Evolutionary conservation across 306 rosid species (phyloP).

Genomic region (Malus orientalis): DNA sequence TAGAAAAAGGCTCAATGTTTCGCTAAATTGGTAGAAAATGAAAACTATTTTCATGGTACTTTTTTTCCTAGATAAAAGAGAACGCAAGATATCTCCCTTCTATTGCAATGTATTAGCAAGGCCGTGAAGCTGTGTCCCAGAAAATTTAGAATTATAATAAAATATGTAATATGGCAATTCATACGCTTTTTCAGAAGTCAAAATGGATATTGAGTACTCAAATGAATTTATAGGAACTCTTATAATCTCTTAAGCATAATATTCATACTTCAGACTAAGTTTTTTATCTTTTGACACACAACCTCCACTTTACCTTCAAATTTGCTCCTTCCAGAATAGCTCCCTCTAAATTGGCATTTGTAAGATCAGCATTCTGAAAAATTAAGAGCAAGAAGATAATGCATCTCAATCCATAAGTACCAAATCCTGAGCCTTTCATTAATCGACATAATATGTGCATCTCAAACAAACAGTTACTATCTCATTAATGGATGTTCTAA

Average conservation of each 20-base stretch:
- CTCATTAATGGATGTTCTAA: neutral
- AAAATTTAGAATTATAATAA: neutral
- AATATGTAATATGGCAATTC: neutral
- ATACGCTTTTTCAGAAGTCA: neutral
- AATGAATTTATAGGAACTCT: neutral
- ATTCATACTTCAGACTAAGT: neutral
- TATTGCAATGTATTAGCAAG: neutral
- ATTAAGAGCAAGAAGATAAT: conserved; percentile 4
- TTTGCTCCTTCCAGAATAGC: conserved; percentile 92
- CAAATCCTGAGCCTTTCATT: neutral
- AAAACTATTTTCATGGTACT: neutral
- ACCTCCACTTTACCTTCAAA: conserved; percentile 57
- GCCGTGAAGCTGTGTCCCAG: neutral
- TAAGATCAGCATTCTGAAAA: conserved; percentile 85
- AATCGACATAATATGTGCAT: neutral
- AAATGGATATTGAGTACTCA: neutral
- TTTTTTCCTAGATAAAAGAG: neutral
- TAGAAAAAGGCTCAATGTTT: neutral
- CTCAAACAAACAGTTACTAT: neutral
- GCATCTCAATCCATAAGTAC: neutral
- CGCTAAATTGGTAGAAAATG: neutral
- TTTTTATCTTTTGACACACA: neutral
- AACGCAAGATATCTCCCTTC: neutral
- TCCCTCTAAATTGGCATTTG: conserved; percentile 87
- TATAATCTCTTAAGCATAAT: neutral